Conservation (phyloP, 257 asterid genomes). For the Fraxinus anomala region DNA sequence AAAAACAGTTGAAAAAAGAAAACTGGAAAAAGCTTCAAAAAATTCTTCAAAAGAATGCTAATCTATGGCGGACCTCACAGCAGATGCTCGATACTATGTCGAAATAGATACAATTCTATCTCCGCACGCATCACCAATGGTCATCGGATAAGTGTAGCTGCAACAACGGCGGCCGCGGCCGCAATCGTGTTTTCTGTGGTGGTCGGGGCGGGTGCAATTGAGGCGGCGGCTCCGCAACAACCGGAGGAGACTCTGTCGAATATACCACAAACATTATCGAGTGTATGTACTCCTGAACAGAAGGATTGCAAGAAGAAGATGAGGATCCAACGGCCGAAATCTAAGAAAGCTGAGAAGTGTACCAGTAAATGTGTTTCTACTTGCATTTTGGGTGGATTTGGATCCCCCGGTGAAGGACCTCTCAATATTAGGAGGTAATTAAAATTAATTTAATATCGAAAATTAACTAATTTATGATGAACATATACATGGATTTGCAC, state of each 20-base stretch:
- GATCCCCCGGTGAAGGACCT: constrained; percentile 98
- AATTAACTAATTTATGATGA: not conserved
- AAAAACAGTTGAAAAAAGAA: constrained; percentile 1
- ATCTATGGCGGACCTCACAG: constrained; percentile 37
- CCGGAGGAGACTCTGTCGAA: constrained; percentile 71
- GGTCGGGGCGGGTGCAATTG: constrained; percentile 37
- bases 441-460: not conserved
- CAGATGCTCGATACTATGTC: constrained; percentile 44
- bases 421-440: constrained; percentile 66
- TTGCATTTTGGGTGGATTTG: constrained; percentile 80
- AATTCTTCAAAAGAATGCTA: constrained; percentile 31
- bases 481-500: not conserved
- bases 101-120: constrained; percentile 24
- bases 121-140: constrained; percentile 20
- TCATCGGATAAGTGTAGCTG: constrained; percentile 21
- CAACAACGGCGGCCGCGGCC: constrained; percentile 36
- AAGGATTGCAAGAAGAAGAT: constrained; percentile 57
- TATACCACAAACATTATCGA: constrained; percentile 71
- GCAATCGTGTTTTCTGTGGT: constrained; percentile 37
- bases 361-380: constrained; percentile 71
- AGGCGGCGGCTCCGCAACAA: constrained; percentile 45
- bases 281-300: constrained; percentile 54
- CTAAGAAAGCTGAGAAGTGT: constrained; percentile 78
- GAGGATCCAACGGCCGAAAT: constrained; percentile 79
- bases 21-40: not conserved